Percentiles rank a stretch among this genome's conserved stretches.
phyloP scores from a whole-genome alignment of 2,329 filamentous ascomycete species.

The Dothiorella sarmentorum region DNA sequence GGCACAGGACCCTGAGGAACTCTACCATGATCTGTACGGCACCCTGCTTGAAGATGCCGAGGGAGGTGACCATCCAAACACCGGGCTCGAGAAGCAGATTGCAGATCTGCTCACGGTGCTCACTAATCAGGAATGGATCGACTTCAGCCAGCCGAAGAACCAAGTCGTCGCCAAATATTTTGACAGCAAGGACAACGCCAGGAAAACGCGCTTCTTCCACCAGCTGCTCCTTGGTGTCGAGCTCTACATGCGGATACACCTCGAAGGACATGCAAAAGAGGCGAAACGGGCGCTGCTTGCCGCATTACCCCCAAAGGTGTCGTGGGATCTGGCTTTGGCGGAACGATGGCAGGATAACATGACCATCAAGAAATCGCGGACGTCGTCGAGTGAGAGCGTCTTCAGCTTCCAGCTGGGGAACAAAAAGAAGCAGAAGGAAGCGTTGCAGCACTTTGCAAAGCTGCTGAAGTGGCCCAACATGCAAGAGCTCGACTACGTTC shows the following conservation, averaged over 20 bases:
- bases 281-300: conserved; percentile 62
- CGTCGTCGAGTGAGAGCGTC: conserved; percentile 39
- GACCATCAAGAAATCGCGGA: conserved; percentile 58
- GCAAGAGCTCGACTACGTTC: conserved; percentile 58
- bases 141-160: conserved; percentile 66
- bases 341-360: conserved; percentile 70
- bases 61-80: conserved; percentile 54
- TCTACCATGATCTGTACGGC: conserved; percentile 61
- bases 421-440: conserved; percentile 65
- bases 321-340: conserved; percentile 71
- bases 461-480: conserved; percentile 77
- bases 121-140: conserved; percentile 67
- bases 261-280: conserved; percentile 57
- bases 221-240: conserved; percentile 73
- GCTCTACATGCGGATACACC: conserved; percentile 67
- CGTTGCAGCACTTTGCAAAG: conserved; percentile 64
- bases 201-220: conserved; percentile 68
- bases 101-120: conserved; percentile 67
- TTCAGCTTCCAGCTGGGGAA: conserved; percentile 63
- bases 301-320: conserved; percentile 66
- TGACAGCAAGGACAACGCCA: conserved; percentile 53
- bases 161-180: conserved; percentile 73
- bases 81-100: conserved; percentile 66
- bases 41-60: conserved; percentile 67
- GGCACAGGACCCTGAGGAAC: conserved; percentile 37